Evolutionary conservation across 441 rosid genomes (phyloP), one percentile per base, ranked within the genome.

Genomic region (Corymbia calophylla): DNA sequence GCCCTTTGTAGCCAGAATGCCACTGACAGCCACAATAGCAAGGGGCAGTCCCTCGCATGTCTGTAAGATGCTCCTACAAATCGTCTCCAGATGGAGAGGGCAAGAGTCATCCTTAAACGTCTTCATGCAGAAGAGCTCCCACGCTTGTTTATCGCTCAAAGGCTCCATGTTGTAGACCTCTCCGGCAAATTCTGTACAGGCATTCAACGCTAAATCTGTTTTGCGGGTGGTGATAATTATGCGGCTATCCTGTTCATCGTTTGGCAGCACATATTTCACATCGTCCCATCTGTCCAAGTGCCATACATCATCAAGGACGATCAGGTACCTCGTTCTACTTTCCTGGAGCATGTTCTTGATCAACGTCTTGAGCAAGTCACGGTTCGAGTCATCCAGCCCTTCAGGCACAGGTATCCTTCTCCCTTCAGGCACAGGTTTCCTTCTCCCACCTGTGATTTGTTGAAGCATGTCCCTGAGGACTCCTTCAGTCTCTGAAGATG

Each of bases 11-110:
- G 92, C 92, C n/a, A 94, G 86, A 48, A 92, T 89, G 19, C 94
- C 94, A 47, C 94, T 86, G 53, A 94, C 88, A 14, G 93, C 93
- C 73, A 92, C 93, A n/a, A 94, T 93, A 48, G 94, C 94, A 15
- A 93, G 94, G 5, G 94, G 93, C 60, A 94, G 56, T 44, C 94
- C 95, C 49, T 91, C 93, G 10, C 94, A 93, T 77, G 88, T 93
- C 32, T 44, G 56, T 48, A 93, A 54, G 81, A 94, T 92, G 35
- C 27, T 88, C 68, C 85, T 62, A 23, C 90, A 90, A 23, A 92
- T 68, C 39, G 87, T 70, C 85, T 82, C 70, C 86, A 93, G 87
- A 47, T 92, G 66, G 29, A 77, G 39, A 54, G 95, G 94, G 68
- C 92, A 92, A 3, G 86, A 25, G 35, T 88, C 29, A 51, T 87